Base-by-base conservation (phyloP, 345 rosid species). In the Hibiscus tridactylites region DNA sequence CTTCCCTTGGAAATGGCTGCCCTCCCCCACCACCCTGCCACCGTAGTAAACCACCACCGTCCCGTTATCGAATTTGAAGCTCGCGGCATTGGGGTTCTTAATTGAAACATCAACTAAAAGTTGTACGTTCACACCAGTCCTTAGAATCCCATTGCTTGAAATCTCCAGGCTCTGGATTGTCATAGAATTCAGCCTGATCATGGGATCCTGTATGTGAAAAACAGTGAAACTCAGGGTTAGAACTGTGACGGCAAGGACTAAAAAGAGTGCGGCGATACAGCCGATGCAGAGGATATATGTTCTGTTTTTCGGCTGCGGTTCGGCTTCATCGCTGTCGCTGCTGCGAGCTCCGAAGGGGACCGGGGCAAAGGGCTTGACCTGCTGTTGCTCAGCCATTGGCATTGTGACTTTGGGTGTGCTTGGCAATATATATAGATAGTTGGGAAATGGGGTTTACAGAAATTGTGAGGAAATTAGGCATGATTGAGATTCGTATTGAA, bases 281-380 rank as follows among this genome's bases (percentile, higher is more conserved):
- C 93, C 90, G 47, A 76, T 83, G 53, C 77, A 80, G 70, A 61
- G 76, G 72, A 85, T 28, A 61, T 1, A 79, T 9, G 8, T 76
- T 17, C 79, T 60, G 9, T 50, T 44, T 12, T 13, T 46, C 70
- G 26, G 19, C 24, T 28, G 29, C 59, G 49, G 8, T 67, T 47
- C 58, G 24, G 58, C 65, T 68, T 39, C 31, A 53, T 75, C 64
- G 6, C 10, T 76, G 59, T 49, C 4, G 53, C 53, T 86, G 76
- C 83, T 81, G 74, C 85, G 64, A 19, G 71, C 82, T 54, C 78
- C 75, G 75, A 73, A 77, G 2, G 64, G 56, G 13, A 75, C 77
- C 53, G 84, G 81, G 68, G 92, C 84, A 44, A 86, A 71, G 17
- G 97, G 92, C 77, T 77, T 71, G 10, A 73, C 81, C 71, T 89